Base-by-base conservation (phyloP, 2,329 filamentous ascomycete genomes). In the Sporothrix inflata region DNA sequence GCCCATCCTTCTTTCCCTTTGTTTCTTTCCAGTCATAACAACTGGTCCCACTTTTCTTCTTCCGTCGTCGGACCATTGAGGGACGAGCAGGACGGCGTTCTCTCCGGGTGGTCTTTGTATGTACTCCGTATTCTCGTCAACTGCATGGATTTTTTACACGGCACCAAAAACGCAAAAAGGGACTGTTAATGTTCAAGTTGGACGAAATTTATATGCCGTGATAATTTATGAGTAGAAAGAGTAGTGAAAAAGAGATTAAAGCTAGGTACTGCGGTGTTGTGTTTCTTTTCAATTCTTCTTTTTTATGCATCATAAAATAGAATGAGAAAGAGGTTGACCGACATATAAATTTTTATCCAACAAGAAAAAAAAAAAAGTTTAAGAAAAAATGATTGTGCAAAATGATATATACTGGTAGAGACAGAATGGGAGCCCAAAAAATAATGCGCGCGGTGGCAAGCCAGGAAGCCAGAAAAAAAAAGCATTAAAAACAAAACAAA, bases 341-440 rank as follows among this genome's bases (percentile, higher is more conserved):
- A 16, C 57, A 34, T 42, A 42, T 42, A 21, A 42, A 63, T 7
- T 24, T 57, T 16, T 42, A 63, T 24, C 19, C 57, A 42, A 63
- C 57, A 40, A 42, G 34, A 42, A 61, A 40, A 38, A 51, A 11
- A 51, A 61, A 40, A 40, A 11, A 24, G 11, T 53, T 53, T 21
- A 30, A 40, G 55, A 60, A 38, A 40, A 61, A 61, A 40, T 40
- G 30, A 61, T 61, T 21, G 6, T 38, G 34, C 19, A 63, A 63
- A 42, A 16, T 63, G 57, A 63, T 63, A 63, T 63, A 63, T 53
- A 53, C 57, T 42, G 57, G 57, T 63, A 16, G 57, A 63, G 38
- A 63, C 34, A 42, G 57, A 24, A 61, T 21, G 24, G 14, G 24
- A 16, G 24, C 24, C 14, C 42, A 55, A 55, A 30, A 55, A 30